Conservation (phyloP, 805 yeast genomes). For the Ogataea neopini region DNA sequence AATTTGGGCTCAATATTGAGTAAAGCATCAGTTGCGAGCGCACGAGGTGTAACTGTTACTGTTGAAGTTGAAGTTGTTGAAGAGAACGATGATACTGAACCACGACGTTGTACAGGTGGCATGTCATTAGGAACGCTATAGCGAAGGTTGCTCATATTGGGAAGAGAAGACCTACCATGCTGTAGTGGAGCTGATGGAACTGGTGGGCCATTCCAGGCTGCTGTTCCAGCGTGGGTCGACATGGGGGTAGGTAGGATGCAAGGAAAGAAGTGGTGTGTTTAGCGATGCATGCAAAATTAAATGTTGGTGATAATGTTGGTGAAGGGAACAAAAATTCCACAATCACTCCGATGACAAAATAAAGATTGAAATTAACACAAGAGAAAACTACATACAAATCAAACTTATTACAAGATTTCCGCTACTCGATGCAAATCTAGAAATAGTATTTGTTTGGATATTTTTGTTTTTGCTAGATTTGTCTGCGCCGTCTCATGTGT, state of each 20-base stretch:
- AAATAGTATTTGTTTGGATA: slow-evolving; percentile 3
- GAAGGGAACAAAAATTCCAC: background rate
- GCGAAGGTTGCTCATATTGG: slow-evolving; percentile 3
- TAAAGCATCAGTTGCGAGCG: slow-evolving; percentile 42
- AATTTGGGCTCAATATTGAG: slow-evolving; percentile 41
- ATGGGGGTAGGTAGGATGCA: background rate
- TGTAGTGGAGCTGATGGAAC: background rate
- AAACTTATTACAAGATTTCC: slow-evolving; percentile 3
- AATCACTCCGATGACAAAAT: background rate
- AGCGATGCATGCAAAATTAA: slow-evolving; percentile 4
- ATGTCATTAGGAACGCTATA: slow-evolving; percentile 5
- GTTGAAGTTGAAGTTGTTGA: slow-evolving; percentile 15
- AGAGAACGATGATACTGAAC: slow-evolving; percentile 37
- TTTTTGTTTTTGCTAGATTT: background rate
- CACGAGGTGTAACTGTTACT: slow-evolving; percentile 28
- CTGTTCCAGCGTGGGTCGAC: slow-evolving; percentile 3
- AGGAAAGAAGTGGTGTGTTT: background rate
- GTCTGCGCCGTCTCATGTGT: slow-evolving; percentile 1
- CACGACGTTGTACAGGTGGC: slow-evolving; percentile 31
- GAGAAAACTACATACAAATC: background rate
- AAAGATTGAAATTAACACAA: background rate
- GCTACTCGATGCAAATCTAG: slow-evolving; percentile 5
- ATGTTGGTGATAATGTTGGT: background rate
- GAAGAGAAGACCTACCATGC: background rate
- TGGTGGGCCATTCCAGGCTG: background rate